Base-by-base conservation (phyloP, 2,329 filamentous ascomycete genomes). In the Fusarium stilboides region DNA sequence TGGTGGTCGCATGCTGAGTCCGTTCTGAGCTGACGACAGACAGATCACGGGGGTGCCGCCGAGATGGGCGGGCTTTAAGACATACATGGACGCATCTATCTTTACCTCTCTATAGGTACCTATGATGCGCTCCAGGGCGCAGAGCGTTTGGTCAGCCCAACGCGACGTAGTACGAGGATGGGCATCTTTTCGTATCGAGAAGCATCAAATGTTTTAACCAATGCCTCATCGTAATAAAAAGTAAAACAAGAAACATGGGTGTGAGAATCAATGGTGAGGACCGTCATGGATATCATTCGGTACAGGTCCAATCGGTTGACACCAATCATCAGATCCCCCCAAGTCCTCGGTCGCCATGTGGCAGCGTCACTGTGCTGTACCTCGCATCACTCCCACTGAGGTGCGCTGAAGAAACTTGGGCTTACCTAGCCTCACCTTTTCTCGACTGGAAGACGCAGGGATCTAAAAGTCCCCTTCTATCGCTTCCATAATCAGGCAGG, bases 21-120 rank as follows among this genome's bases (percentile, higher is more conserved):
- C 54, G 59, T 74, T 72, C 69, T 69, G 57, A 73, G 65, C 72
- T 74, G 72, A 74, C 69, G 50, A 67, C 62, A 63, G 51, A 62
- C 62, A 63, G 51, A 62, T 65, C 54, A 74, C 62, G 67, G 65
- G 52, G 61, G 46, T 62, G 62, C 65, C 65, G 65, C 56, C 52
- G 56, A 73, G 70, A 61, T 20, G 45, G 54, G 45, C 26, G 60
- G 53, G 62, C 47, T 68, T 37, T 68, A 51, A 71, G 56, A 64
- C 65, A 71, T 55, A 17, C 28, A 20, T 19, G 33, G 26, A 47
- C 36, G 44, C 49, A 58, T 55, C 19, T 49, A 33, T 46, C 45
- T 36, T 17, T 36, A 36, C 34, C 46, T 44, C 20, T 17, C 22
- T 37, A 45, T 37, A 31, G 64, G 65, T 22, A 22, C 5, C 9